Conservation (phyloP, 139 green algal genomes). For the Haematococcus sp. region DNA sequence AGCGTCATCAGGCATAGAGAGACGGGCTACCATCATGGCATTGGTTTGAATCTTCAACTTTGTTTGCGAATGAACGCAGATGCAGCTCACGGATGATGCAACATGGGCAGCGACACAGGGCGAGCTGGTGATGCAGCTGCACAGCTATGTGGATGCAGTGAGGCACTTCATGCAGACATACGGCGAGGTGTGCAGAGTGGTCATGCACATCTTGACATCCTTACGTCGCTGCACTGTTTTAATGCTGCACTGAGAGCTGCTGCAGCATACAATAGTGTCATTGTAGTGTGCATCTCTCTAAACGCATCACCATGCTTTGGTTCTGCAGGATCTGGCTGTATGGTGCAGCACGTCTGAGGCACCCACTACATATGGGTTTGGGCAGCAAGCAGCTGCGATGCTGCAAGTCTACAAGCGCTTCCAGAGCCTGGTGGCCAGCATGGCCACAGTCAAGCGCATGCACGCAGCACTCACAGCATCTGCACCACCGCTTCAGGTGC, state of each 20-base stretch:
- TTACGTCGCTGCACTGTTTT: too few species aligned
- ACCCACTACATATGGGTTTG: not conserved
- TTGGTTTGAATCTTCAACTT: too few species aligned
- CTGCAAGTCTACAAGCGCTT: slow-evolving; percentile 11
- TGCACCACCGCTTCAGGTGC: too few species aligned
- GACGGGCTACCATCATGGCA: too few species aligned
- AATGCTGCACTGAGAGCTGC: not conserved
- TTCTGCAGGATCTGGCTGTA: slow-evolving; percentile 3
- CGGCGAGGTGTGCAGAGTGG: too few species aligned
- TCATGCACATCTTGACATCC: too few species aligned
- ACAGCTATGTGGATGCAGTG: slow-evolving; percentile 1
- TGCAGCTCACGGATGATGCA: too few species aligned
- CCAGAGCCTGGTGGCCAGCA: slow-evolving; percentile 6
- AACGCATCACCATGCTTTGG: too few species aligned
- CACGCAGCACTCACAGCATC: not conserved
- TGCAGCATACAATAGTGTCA: not conserved
- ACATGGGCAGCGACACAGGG: too few species aligned
- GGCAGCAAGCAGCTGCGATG: slow-evolving; percentile 8
- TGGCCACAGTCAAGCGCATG: slow-evolving; percentile 4
- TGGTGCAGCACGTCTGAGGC: not conserved
- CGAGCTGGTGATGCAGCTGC: not conserved
- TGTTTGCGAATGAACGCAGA: too few species aligned
- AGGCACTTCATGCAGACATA: not conserved
- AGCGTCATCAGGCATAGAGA: too few species aligned
- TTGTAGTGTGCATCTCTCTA: too few species aligned